phyloP scores from a whole-genome alignment of 371 early-diverging fungal species.

The Coemansia linderi region DNA sequence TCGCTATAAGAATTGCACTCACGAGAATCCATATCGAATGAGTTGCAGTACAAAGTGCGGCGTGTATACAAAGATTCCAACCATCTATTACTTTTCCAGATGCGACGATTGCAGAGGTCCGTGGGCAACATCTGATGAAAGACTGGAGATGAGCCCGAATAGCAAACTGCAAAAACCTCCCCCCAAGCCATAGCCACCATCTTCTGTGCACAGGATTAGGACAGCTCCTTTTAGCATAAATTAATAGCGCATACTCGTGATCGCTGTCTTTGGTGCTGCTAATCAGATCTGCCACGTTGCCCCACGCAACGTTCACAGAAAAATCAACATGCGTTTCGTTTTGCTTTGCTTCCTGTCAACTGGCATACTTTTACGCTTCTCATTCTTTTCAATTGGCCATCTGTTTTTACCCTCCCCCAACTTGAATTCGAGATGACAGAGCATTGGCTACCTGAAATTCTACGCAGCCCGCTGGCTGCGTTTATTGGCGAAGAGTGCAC shows the following conservation, averaged over 20 bases:
- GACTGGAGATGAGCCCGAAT: neutral
- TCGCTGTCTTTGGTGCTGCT: neutral
- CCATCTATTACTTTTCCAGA: neutral
- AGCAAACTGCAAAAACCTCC: neutral
- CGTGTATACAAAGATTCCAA: neutral
- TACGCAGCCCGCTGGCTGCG: constrained; percentile 59
- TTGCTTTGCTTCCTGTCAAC: neutral
- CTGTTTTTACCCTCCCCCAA: neutral
- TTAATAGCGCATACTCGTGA: neutral
- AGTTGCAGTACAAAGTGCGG: neutral
- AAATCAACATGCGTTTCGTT: neutral
- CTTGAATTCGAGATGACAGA: constrained; percentile 20
- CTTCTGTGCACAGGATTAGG: neutral
- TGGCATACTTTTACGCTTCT: neutral
- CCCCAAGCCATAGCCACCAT: neutral
- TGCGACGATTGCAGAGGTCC: neutral
- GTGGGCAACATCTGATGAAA: neutral
- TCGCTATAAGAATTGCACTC: neutral
- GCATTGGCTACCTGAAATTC: constrained; percentile 46
- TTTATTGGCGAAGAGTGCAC: constrained; percentile 76
- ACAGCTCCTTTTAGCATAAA: neutral
- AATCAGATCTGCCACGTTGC: neutral
- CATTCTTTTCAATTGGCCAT: neutral
- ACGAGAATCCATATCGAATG: neutral
- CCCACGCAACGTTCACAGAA: neutral